Base-by-base conservation (phyloP, 768 basidiomycete genomes). In the Daedalea quercina region DNA sequence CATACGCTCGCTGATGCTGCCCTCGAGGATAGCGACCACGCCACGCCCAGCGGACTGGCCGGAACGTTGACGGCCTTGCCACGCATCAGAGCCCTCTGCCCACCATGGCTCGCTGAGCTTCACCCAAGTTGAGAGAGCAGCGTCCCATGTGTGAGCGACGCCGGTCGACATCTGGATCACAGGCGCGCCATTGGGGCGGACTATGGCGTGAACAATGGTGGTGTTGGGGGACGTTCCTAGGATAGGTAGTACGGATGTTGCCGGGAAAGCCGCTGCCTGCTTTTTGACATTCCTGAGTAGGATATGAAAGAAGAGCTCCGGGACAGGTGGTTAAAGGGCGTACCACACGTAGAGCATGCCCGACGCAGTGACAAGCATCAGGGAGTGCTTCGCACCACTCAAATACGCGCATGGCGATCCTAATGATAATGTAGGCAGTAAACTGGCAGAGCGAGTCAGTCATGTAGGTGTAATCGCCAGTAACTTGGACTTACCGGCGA, bases 101-200 rank as follows among this genome's bases (percentile, higher is more conserved):
- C 88, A 94, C 90, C 93, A 95, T 1, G 78, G 71, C 47, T 90
- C 87, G 41, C 81, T 82, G 37, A 97, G 69, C 59, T 85, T 84
- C 47, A 82, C 75, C 84, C 91, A 97, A 3, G 81, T 64, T 25
- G 69, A 67, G 1, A 94, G 75, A 8, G 74, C 67, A 1, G 78
- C 50, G 58, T 95, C 91, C 66, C 90, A 97, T 0, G 90, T 82
- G 63, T 88, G 87, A 2, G 86, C 79, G 19, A 82, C 68, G n/a
- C 91, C 90, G 24, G 81, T 82, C 0, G 90, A 87, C 44, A 88
- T 81, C 37, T 82, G 76, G 48, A 97, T 70, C 53, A 95, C 69
- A 0, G 92, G 90, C 0, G 78, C 72, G 8, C 94, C 94, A 58
- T 92, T 92, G 1, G 87, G 79, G 37, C 89, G 83, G 23, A 95